Conservation (phyloP, 441 rosid species). For the Lepidium campestre region DNA sequence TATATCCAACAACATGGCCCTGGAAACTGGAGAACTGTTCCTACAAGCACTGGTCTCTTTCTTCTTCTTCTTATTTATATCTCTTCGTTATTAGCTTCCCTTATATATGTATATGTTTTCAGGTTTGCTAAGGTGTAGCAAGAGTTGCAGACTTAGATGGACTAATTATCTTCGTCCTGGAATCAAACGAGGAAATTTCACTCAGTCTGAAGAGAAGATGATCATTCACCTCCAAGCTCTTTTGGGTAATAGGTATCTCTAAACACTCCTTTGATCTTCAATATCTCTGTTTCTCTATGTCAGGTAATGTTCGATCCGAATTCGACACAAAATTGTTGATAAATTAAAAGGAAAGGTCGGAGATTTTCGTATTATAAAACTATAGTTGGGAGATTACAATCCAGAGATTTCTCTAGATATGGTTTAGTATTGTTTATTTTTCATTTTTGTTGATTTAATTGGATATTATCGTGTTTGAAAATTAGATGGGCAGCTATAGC, state of each 20-base stretch:
- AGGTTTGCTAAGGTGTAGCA: constrained; percentile 94
- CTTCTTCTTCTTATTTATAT: not conserved
- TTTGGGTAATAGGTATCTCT: constrained; percentile 83
- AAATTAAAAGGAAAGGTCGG: too few species aligned
- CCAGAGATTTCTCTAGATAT: too few species aligned
- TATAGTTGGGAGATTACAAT: too few species aligned
- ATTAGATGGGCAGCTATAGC: constrained; percentile 99
- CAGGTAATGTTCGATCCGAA: too few species aligned
- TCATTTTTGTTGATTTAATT: too few species aligned
- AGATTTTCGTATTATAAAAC: too few species aligned
- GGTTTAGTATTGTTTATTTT: too few species aligned
- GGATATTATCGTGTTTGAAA: not conserved
- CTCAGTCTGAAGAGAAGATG: constrained; percentile 87
- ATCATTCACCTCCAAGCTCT: constrained; percentile 93
- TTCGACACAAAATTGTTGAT: too few species aligned
- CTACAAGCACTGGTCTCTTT: constrained; percentile 64
- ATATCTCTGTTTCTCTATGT: not conserved
- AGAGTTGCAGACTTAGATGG: constrained; percentile 98
- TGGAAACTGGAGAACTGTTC: constrained; percentile 96
- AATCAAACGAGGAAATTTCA: constrained; percentile 89
- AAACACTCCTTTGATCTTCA: not conserved
- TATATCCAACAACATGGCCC: constrained; percentile 94
- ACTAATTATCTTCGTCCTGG: constrained; percentile 95
- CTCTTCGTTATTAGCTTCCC: not conserved
- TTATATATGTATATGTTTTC: not conserved